Evolutionary conservation across 805 yeast species (phyloP).

Genomic region (Dipodascus albidus): DNA sequence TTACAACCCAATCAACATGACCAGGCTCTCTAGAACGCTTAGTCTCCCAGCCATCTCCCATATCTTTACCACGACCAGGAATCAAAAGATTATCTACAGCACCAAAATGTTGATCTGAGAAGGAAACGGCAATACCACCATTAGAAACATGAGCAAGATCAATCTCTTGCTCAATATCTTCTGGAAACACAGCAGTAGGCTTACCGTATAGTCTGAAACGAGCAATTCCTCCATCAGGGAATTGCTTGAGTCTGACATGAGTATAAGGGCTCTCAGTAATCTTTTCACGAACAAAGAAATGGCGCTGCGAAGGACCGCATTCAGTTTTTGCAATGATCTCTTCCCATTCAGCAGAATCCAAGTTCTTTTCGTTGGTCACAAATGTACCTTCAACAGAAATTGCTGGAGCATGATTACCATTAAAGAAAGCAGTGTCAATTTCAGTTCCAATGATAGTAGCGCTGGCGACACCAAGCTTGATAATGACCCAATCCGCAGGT

Average conservation of each 20-base stretch:
- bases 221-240: conserved; percentile 97
- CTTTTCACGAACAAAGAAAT: conserved; percentile 49
- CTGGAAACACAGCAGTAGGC: conserved; percentile 61
- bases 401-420: conserved; percentile 90
- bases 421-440: conserved; percentile 86
- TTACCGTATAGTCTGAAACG: conserved; percentile 82
- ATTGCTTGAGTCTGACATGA: conserved; percentile 79
- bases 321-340: conserved; percentile 54
- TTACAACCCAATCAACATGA: conserved; percentile 86
- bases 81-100: conserved; percentile 78
- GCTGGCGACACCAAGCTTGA: conserved; percentile 72
- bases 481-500: conserved; percentile 78
- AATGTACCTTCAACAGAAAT: conserved; percentile 71
- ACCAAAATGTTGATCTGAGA: conserved; percentile 91
- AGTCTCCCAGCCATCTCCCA: conserved; percentile 99
- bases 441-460: conserved; percentile 77
- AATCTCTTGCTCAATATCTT: conserved; percentile 32
- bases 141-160: conserved; percentile 75
- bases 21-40: conserved; percentile 72
- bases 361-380: conserved; percentile 22
- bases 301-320: conserved; percentile 85
- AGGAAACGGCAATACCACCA: conserved; percentile 81
- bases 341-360: conserved; percentile 43
- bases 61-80: conserved; percentile 92
- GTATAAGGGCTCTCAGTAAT: conserved; percentile 58